These are phyloP conservation scores for Carpinus viminea DNA, from an alignment of 306 rosid species.

Conservation along the genomic window DNA sequence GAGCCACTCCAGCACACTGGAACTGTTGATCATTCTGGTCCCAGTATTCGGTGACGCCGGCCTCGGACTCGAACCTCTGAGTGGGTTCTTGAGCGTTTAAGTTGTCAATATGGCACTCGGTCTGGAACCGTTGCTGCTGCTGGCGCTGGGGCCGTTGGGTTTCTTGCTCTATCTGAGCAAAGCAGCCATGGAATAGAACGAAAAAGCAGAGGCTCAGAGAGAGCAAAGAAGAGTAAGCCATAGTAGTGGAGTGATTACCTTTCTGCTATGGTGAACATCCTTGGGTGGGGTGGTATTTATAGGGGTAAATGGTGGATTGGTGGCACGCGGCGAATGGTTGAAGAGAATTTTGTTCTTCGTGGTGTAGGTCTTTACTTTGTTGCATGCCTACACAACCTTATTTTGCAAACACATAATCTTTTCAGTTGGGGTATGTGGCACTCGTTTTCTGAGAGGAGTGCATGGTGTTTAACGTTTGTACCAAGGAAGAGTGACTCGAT, in stretches of 20 bases:
- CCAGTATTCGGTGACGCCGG: constrained; percentile 33
- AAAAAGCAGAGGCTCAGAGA: constrained; percentile 10
- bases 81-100: constrained; percentile 23
- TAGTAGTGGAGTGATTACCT: not conserved
- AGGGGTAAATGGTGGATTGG: not conserved
- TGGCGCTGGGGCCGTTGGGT: not conserved
- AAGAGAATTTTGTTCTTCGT: not conserved
- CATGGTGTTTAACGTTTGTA: not conserved
- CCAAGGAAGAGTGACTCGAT: not conserved
- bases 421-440: constrained; percentile 1
- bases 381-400: constrained; percentile 20
- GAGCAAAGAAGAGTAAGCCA: constrained; percentile 24
- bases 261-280: no score
- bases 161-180: constrained; percentile 18
- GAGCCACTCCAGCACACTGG: constrained; percentile 32
- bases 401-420: constrained; percentile 9
- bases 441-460: not conserved
- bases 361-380: not conserved
- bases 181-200: constrained; percentile 25
- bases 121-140: constrained; percentile 19
- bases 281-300: constrained; percentile 21
- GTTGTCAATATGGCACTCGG: constrained; percentile 27
- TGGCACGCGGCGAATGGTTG: constrained; percentile 22
- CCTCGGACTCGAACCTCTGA: constrained; percentile 26
- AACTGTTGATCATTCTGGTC: constrained; percentile 20